Evolutionary conservation across 2,329 filamentous ascomycete genomes (phyloP), one percentile per base, ranked within the genome.

Genomic region (Lecanoromycetidae sp.): DNA sequence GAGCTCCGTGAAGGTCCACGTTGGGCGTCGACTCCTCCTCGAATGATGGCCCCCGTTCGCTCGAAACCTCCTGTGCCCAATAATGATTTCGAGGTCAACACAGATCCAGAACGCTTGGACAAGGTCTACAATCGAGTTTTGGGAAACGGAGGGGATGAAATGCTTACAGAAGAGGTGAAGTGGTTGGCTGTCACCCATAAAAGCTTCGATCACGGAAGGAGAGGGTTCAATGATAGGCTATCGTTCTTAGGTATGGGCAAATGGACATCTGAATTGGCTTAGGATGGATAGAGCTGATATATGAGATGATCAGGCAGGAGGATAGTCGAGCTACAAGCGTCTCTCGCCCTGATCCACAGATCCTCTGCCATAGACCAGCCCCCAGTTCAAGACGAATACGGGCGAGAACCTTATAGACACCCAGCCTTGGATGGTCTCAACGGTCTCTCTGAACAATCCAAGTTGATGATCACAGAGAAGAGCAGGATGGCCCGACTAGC

Each of bases 181-280:
- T 98, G 91, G 91, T 71, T 96, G 59, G 88, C 88, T 25, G 78
- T 98, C 47, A 98, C 91, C 55, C 91, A 96, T 66, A 96, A 96
- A 76, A 95, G 87, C 66, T 96, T 94, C 61, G 90, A 98, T 62
- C 87, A 96, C 61, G 91, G 88, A 44, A 75, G 87, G 60, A 81
- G 88, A 71, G 90, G 90, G 1, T 94, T 90, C 69, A 98, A 98
- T 63, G 90, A 95, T 60, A 78, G 86, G 53, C 70, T 98, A 64
- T 85, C 87, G n/a, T 87, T 85, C 60, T 70, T 94, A 45, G 90
- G 87, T 93, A 75, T 8, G n/a, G 26, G n/a, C 32, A 13, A 32
- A 17, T 9, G 33, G 26, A 38, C 13, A 22, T 19, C 22, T 32
- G 2, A 6, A 19, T 19, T 12, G 10, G 6, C 7, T 12, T 13